These are phyloP conservation scores for Capronia americana DNA, from an alignment of 2,329 filamentous ascomycete species.

Conservation along the genomic window DNA sequence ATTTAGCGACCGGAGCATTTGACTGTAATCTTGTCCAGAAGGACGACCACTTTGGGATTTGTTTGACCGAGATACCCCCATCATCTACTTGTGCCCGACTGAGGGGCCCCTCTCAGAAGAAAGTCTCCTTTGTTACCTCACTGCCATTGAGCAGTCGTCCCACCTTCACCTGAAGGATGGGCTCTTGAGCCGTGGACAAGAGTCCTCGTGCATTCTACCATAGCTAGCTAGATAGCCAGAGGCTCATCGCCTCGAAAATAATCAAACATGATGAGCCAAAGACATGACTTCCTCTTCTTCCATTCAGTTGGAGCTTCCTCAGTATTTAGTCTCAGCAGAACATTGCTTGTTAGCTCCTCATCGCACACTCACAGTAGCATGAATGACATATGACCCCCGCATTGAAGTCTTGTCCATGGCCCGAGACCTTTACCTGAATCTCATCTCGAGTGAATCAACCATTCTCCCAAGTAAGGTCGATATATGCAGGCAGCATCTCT, in stretches of 20 bases:
- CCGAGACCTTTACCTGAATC: too few species aligned
- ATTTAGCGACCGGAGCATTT: constrained; percentile 24
- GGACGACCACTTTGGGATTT: constrained; percentile 11
- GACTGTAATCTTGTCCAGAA: not conserved
- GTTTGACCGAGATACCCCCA: constrained; percentile 21
- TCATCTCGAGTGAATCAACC: too few species aligned
- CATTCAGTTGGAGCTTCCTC: not conserved
- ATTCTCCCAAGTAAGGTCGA: too few species aligned
- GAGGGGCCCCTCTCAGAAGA: not conserved
- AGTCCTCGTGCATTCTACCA: constrained; percentile 24
- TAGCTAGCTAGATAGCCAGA: constrained; percentile 16
- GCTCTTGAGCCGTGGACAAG: constrained; percentile 27
- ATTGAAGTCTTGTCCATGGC: too few species aligned
- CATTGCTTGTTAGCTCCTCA: too few species aligned
- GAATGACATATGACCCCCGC: too few species aligned
- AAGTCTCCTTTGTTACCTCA: constrained; percentile 14
- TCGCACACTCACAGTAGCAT: too few species aligned
- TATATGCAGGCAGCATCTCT: too few species aligned
- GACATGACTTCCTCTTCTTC: not conserved
- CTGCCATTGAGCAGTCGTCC: constrained; percentile 20
- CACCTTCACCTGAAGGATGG: constrained; percentile 16
- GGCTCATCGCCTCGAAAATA: constrained; percentile 13
- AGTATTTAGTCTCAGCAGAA: too few species aligned
- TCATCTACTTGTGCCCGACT: constrained; percentile 1
- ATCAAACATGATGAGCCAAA: constrained; percentile 14